Percentiles rank a stretch among this genome's conserved stretches.
phyloP scores from a whole-genome alignment of 1,284 basidiomycete genomes.

The Afroboletus lepidellus region DNA sequence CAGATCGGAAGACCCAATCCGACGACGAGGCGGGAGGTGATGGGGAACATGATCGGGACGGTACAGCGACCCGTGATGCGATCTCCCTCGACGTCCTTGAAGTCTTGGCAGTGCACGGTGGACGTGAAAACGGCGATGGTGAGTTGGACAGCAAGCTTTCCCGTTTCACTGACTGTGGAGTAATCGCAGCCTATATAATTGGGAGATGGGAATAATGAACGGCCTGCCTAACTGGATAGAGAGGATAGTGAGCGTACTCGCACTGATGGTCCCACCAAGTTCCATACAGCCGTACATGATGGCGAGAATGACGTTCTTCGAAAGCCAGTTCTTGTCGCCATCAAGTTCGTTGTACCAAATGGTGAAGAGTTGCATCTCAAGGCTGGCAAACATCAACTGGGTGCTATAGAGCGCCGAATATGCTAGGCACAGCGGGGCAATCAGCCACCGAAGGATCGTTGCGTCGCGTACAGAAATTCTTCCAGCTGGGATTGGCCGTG shows the following conservation, averaged over 20 bases:
- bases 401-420: slow-evolving; percentile 35
- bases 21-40: slow-evolving; percentile 25
- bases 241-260: slow-evolving; percentile 26
- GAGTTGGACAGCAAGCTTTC: slow-evolving; percentile 26
- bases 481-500: slow-evolving; percentile 40
- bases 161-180: slow-evolving; percentile 23
- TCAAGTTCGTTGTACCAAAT: slow-evolving; percentile 39
- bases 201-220: neutral
- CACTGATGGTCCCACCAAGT: slow-evolving; percentile 39
- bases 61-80: slow-evolving; percentile 33
- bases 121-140: slow-evolving; percentile 32
- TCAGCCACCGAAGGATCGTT: slow-evolving; percentile 37
- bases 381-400: slow-evolving; percentile 32
- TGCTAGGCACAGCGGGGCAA: slow-evolving; percentile 35
- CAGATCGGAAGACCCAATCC: slow-evolving; percentile 26
- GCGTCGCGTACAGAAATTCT: slow-evolving; percentile 36
- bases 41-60: slow-evolving; percentile 38
- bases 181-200: slow-evolving; percentile 13
- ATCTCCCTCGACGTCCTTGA: slow-evolving; percentile 40
- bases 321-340: slow-evolving; percentile 37
- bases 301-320: slow-evolving; percentile 39
- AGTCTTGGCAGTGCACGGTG: slow-evolving; percentile 44
- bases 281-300: slow-evolving; percentile 39
- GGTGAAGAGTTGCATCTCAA: slow-evolving; percentile 32
- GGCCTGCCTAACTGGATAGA: neutral